Evolutionary conservation across 2,329 filamentous ascomycete genomes (phyloP), one percentile per base, ranked within the genome.

Genomic region (Davidsoniella virescens): DNA sequence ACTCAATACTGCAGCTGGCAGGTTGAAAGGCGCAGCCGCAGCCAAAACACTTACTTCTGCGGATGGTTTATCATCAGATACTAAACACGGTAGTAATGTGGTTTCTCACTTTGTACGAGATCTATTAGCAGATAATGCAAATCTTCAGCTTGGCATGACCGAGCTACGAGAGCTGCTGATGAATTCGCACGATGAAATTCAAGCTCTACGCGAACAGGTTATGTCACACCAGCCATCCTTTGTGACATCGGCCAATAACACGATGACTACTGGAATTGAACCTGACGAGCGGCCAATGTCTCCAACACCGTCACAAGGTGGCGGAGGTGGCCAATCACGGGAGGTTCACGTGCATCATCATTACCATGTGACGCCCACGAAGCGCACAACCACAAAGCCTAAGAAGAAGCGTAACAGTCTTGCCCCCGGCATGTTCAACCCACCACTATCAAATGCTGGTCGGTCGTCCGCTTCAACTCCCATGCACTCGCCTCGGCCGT

Each of bases 51-150:
- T 84, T 14, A 47, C 48, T 6, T 29, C 44, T 36, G 36, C 38
- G 9, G 43, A 50, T 16, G 26, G 43, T 18, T 39, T 72, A 72
- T 23, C 36, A 18, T 26, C 20, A 5, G 47, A 43, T 14, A 48
- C 37, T 10, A 37, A 38, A 7, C 25, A 26, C 8, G 50, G 47
- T 51, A 72, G 76, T 8, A 51, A 51, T 18, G 86, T 94, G 37
- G 86, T 96, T n/a, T 88, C 86, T 17, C 86, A 93, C 60, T 96
- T 98, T 58, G 92, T 98, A 51, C 87, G 88, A 57, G 92, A 96
- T 62, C 84, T 98, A 51, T 70, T 98, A 16, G 82, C 94, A 59
- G 92, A 98, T 63, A 98, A 98, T 60, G 87, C 88, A 8, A 94
- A 87, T 57, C 69, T 98, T 42, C 92, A 98, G 63, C 74, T 92